Evolutionary conservation across 441 rosid species (phyloP).

Genomic region (Viola pubescens): DNA sequence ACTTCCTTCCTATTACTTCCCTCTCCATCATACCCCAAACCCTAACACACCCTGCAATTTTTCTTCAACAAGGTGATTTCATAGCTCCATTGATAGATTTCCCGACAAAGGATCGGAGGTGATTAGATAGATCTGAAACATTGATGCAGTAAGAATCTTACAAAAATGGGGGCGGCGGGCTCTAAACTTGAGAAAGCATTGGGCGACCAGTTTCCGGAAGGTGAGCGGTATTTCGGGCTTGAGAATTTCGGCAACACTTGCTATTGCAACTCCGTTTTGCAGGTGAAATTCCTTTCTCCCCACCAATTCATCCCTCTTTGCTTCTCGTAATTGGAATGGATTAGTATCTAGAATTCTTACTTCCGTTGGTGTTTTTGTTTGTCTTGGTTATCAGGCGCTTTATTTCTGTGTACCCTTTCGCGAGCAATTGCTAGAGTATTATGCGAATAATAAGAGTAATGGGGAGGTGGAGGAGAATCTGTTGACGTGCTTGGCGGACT

Average conservation of each 20-base stretch:
- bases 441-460: slow-evolving; percentile 52
- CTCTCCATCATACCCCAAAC: too few relatives aligned
- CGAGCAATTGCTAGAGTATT: slow-evolving; percentile 87
- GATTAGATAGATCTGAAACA: slow-evolving; percentile 1
- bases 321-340: not conserved
- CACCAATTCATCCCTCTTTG: not conserved
- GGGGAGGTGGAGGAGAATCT: slow-evolving; percentile 92
- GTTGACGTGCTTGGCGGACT: slow-evolving; percentile 89
- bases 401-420: slow-evolving; percentile 97
- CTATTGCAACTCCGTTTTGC: slow-evolving; percentile 94
- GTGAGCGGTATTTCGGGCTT: slow-evolving; percentile 94
- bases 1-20: too few relatives aligned
- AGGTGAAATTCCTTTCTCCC: slow-evolving; percentile 33
- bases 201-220: slow-evolving; percentile 99
- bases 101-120: slow-evolving; percentile 32
- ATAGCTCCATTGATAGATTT: too few relatives aligned
- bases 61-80: too few relatives aligned
- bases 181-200: slow-evolving; percentile 98
- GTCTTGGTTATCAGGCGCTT: slow-evolving; percentile 56
- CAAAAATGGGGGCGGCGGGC: slow-evolving; percentile 82
- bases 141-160: slow-evolving; percentile 22
- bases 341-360: not conserved
- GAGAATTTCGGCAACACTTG: slow-evolving; percentile 99
- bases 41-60: too few relatives aligned
- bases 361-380: not conserved